phyloP scores from a whole-genome alignment of 2,329 filamentous ascomycete genomes.

The Diaporthe longicolla region DNA sequence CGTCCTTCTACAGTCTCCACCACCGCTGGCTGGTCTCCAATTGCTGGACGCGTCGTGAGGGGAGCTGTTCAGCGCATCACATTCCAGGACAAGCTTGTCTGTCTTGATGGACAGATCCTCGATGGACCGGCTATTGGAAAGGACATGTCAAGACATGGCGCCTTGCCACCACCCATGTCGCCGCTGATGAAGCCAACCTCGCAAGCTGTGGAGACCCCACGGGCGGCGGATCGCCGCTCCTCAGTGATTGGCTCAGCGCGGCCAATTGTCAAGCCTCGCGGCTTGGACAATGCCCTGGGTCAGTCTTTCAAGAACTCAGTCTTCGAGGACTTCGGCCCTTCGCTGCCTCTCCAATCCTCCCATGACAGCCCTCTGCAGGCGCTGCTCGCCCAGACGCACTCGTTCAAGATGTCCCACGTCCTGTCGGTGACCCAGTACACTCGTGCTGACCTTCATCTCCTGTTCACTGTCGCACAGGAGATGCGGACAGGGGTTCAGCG shows the following conservation, averaged over 20 bases:
- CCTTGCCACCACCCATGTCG: slow-evolving; percentile 65
- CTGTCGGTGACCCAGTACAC: slow-evolving; percentile 93
- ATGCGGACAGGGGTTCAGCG: slow-evolving; percentile 97
- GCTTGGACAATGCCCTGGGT: slow-evolving; percentile 53
- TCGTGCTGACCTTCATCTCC: slow-evolving; percentile 87
- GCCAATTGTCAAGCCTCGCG: slow-evolving; percentile 52
- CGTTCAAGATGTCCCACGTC: slow-evolving; percentile 91
- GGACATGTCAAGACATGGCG: slow-evolving; percentile 81
- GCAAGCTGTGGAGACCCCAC: slow-evolving; percentile 47
- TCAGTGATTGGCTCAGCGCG: slow-evolving; percentile 53
- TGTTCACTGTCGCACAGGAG: slow-evolving; percentile 97
- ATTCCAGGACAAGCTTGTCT: slow-evolving; percentile 81
- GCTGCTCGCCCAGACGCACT: slow-evolving; percentile 80
- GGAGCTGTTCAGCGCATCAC: slow-evolving; percentile 81
- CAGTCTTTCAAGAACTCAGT: slow-evolving; percentile 47
- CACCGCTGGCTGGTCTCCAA: slow-evolving; percentile 75
- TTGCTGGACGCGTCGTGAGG: slow-evolving; percentile 76
- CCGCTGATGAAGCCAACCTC: slow-evolving; percentile 68
- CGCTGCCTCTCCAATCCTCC: slow-evolving; percentile 64
- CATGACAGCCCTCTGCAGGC: slow-evolving; percentile 76
- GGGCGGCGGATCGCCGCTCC: slow-evolving; percentile 50
- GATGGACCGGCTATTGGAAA: slow-evolving; percentile 72
- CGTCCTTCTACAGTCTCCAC: slow-evolving; percentile 73
- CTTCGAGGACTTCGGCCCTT: slow-evolving; percentile 62
- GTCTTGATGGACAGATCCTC: slow-evolving; percentile 77